These are phyloP conservation scores for Mucor indicus DNA, from an alignment of 371 early-diverging fungal species.

Conservation along the genomic window DNA sequence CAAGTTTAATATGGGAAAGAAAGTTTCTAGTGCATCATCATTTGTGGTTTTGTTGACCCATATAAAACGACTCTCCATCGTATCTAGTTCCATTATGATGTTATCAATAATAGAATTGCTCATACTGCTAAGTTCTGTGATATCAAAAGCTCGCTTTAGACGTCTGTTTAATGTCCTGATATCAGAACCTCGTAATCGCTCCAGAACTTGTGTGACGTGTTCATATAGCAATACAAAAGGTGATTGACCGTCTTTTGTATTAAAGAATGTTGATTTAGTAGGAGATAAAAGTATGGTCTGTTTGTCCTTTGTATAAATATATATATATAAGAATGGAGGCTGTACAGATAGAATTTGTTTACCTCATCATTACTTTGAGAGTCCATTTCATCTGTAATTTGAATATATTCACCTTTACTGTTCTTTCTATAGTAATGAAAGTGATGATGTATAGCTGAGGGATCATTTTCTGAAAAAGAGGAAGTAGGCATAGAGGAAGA, in stretches of 20 bases:
- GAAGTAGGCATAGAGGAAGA: conserved; percentile 22
- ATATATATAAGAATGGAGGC: too few relatives aligned
- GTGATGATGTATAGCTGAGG: conserved; percentile 40
- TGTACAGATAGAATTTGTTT: too few relatives aligned
- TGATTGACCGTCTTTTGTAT: conserved; percentile 5
- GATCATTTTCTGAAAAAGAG: conserved; percentile 5
- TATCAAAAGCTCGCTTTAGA: conserved; percentile 64
- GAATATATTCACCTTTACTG: conserved; percentile 3
- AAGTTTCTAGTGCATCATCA: conserved; percentile 13
- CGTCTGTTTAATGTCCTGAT: conserved; percentile 57
- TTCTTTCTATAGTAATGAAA: conserved; percentile 35
- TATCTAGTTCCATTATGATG: conserved; percentile 55
- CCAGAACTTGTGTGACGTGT: conserved; percentile 28
- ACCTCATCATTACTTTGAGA: too few relatives aligned
- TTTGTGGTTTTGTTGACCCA: conserved; percentile 20
- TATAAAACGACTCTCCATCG: conserved; percentile 48
- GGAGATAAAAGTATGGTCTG: background rate
- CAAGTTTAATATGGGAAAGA: conserved; percentile 53
- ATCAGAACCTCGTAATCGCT: conserved; percentile 52
- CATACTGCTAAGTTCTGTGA: conserved; percentile 66
- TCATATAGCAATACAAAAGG: conserved; percentile 9
- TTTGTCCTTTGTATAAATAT: background rate
- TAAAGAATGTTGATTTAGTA: conserved; percentile 6
- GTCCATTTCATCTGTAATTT: conserved; percentile 21
- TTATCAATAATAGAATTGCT: conserved; percentile 72